Percentiles rank a stretch among this genome's conserved stretches.
Evolutionary conservation across 176 grass and related monocot genomes (phyloP).

Genomic region (Avena eriantha): DNA sequence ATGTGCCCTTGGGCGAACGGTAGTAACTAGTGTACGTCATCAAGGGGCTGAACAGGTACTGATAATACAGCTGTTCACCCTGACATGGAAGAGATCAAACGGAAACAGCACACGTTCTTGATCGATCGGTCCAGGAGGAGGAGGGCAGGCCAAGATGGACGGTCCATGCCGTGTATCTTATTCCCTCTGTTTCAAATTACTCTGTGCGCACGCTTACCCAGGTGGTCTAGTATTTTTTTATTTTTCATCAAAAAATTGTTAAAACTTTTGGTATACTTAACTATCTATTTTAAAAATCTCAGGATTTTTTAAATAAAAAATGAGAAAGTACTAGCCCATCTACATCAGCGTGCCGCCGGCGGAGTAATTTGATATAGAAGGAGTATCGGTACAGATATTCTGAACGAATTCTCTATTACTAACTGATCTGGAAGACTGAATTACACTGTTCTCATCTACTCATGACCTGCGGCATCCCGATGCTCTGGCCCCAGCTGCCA

Average conservation of each 20-base stretch:
- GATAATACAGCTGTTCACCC: not conserved
- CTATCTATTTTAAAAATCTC: no score
- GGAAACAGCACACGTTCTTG: slow-evolving; percentile 38
- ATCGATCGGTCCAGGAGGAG: no score
- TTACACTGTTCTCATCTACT: not conserved
- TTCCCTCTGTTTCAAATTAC: no score
- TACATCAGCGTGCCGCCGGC: no score
- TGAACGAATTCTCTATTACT: not conserved
- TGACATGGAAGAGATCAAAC: not conserved
- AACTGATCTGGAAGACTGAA: not conserved
- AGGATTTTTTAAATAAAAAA: no score
- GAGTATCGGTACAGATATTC: no score
- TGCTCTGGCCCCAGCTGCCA: not conserved
- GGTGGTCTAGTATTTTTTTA: no score
- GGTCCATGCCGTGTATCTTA: not conserved
- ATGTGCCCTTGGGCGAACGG: not conserved
- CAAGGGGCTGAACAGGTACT: not conserved
- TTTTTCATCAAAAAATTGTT: no score
- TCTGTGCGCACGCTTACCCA: no score
- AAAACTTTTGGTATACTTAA: no score
- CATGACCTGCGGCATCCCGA: not conserved
- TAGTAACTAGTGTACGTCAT: not conserved
- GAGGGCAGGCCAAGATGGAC: not conserved
- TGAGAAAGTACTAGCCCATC: no score
- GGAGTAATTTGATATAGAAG: no score